These are phyloP conservation scores for Arxiozyma bovina DNA, from an alignment of 1,139 yeast genomes.

Conservation along the genomic window DNA sequence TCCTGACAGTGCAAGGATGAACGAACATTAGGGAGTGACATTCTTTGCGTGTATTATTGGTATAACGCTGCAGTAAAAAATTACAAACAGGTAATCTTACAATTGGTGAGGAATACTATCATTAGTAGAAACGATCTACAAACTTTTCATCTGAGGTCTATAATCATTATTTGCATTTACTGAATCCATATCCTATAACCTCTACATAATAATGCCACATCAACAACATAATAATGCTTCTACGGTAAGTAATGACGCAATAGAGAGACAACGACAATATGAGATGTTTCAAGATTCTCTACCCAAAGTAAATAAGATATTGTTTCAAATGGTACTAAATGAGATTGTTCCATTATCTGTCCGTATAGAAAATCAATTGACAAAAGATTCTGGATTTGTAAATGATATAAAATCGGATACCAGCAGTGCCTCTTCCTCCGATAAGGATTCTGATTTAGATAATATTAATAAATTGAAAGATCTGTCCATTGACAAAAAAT, in stretches of 20 bases:
- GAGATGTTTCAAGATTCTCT: conserved; percentile 27
- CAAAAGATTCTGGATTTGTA: too few relatives aligned
- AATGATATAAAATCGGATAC: too few relatives aligned
- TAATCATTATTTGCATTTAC: background rate
- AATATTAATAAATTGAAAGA: conserved; percentile 5
- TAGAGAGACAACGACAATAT: conserved; percentile 21
- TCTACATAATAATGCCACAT: background rate
- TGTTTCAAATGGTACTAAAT: conserved; percentile 45
- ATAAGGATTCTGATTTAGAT: background rate
- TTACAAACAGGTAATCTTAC: background rate
- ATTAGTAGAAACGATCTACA: background rate
- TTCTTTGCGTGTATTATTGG: too few relatives aligned
- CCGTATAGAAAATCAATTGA: conserved; percentile 15
- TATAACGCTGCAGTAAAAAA: background rate
- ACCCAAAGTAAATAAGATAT: conserved; percentile 24
- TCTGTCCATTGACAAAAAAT: background rate
- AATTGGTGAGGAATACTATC: background rate
- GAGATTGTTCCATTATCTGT: conserved; percentile 69
- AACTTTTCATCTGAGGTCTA: background rate
- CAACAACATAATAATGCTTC: background rate
- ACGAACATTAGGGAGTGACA: too few relatives aligned
- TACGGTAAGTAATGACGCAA: background rate
- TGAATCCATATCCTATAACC: background rate
- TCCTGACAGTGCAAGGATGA: background rate
- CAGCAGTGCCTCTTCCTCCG: background rate